Conservation (phyloP, 495 filamentous ascomycete genomes). For the Delitschia confertaspora region DNA sequence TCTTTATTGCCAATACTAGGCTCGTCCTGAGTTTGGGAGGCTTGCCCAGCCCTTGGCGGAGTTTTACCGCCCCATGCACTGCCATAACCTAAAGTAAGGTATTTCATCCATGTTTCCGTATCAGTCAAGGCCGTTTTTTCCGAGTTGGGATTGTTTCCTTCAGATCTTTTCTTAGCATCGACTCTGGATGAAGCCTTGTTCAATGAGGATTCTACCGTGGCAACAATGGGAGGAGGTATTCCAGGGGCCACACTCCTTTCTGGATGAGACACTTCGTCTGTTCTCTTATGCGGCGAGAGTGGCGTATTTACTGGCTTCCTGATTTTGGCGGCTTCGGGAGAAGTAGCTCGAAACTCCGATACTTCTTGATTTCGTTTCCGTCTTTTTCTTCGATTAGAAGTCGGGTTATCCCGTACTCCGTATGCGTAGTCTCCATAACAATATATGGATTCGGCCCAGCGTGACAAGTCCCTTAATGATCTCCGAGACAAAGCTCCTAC, state of each 20-base stretch:
- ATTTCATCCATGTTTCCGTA: conserved; percentile 31
- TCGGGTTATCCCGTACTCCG: conserved; percentile 67
- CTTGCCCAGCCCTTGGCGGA: not conserved
- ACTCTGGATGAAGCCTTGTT: conserved; percentile 21
- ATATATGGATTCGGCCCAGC: conserved; percentile 81
- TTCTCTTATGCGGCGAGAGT: no score
- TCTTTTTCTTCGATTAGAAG: conserved; percentile 38
- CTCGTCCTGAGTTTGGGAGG: not conserved
- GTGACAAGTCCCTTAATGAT: conserved; percentile 57
- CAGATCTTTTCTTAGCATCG: conserved; percentile 5
- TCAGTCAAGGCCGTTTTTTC: conserved; percentile 21
- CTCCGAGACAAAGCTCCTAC: conserved; percentile 55
- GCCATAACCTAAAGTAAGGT: conserved; percentile 47
- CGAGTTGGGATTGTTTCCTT: conserved; percentile 4
- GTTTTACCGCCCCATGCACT: conserved; percentile 43
- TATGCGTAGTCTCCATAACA: conserved; percentile 68
- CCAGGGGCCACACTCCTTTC: conserved; percentile 8
- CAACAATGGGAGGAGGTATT: conserved; percentile 31
- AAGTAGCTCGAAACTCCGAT: no score
- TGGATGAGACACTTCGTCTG: no score
- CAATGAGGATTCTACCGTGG: conserved; percentile 24
- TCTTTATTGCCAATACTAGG: conserved; percentile 3
- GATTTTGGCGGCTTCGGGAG: no score
- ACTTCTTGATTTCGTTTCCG: conserved; percentile 21
- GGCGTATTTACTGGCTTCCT: no score